Conservation (phyloP, 805 yeast genomes). For the Metschnikowia matae region DNA sequence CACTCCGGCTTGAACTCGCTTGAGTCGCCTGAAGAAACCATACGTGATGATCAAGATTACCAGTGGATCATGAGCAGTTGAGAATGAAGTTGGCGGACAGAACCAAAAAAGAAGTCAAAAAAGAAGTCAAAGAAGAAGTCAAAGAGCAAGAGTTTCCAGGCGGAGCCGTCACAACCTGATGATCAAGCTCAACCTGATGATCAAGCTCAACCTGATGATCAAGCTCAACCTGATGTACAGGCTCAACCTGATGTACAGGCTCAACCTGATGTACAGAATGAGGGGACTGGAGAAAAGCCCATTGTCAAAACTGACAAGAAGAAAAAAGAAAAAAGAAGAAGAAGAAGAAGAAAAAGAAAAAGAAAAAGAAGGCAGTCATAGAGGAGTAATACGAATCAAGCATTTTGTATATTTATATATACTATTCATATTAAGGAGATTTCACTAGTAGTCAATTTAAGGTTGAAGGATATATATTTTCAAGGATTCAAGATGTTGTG, state of each 20-base stretch:
- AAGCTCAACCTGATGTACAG: no score
- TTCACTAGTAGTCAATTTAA: no score
- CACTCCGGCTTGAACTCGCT: constrained; percentile 48
- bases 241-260: no score
- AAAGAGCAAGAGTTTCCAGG: constrained; percentile 6
- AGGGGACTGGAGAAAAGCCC: background rate
- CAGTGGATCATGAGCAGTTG: constrained; percentile 49
- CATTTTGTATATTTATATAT: background rate
- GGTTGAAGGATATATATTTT: no score
- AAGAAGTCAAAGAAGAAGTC: constrained; percentile 17
- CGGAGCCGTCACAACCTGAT: background rate
- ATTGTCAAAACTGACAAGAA: constrained; percentile 19
- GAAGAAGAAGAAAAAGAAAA: no score
- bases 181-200: no score
- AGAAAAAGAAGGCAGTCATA: constrained; percentile 38
- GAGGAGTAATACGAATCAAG: constrained; percentile 19
- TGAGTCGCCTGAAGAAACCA: constrained; percentile 15
- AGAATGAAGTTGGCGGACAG: constrained; percentile 43
- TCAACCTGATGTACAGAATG: background rate
- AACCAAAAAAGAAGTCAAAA: constrained; percentile 9
- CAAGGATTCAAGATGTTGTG: no score
- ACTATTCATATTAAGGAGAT: background rate
- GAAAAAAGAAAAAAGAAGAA: no score
- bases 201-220: no score
- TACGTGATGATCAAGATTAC: constrained; percentile 31